Conservation (phyloP, 495 filamentous ascomycete species). For the Hyphodiscus hymeniophilus region DNA sequence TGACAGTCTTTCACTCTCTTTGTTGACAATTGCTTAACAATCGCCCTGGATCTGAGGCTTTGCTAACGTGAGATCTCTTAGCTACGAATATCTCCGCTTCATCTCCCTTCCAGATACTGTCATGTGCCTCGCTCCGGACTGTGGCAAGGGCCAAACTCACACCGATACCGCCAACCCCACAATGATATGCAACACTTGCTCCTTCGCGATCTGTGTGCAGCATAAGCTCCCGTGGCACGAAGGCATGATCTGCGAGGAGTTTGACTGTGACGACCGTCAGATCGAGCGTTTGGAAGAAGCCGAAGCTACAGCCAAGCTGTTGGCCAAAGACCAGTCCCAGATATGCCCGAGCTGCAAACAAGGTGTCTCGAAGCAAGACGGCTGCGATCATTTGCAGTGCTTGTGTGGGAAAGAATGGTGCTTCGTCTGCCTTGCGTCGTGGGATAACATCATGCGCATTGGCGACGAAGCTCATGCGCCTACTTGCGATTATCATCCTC, state of each 20-base stretch:
- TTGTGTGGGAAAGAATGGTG: constrained; percentile 38
- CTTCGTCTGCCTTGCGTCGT: constrained; percentile 33
- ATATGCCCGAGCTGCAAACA: constrained; percentile 38
- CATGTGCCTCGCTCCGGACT: not conserved
- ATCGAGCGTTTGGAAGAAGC: constrained; percentile 24
- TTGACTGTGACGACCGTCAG: constrained; percentile 27
- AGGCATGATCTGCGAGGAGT: constrained; percentile 39
- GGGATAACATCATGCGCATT: constrained; percentile 30
- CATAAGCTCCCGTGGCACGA: constrained; percentile 41
- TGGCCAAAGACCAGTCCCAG: constrained; percentile 29
- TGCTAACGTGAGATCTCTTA: no score
- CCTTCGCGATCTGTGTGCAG: constrained; percentile 28
- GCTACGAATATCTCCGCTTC: not conserved
- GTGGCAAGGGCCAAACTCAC: not conserved
- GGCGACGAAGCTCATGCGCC: constrained; percentile 17
- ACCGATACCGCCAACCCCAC: constrained; percentile 8
- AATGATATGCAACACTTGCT: constrained; percentile 34
- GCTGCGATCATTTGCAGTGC: constrained; percentile 44
- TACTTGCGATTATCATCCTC: constrained; percentile 11
- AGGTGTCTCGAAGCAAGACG: constrained; percentile 32
- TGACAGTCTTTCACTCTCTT: not conserved
- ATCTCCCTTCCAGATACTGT: not conserved
- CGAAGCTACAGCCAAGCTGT: constrained; percentile 30
- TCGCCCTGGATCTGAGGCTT: no score
- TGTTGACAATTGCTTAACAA: no score